Evolutionary conservation across 2,329 filamentous ascomycete species (phyloP).

Genomic region (Aspergillus amoenus): DNA sequence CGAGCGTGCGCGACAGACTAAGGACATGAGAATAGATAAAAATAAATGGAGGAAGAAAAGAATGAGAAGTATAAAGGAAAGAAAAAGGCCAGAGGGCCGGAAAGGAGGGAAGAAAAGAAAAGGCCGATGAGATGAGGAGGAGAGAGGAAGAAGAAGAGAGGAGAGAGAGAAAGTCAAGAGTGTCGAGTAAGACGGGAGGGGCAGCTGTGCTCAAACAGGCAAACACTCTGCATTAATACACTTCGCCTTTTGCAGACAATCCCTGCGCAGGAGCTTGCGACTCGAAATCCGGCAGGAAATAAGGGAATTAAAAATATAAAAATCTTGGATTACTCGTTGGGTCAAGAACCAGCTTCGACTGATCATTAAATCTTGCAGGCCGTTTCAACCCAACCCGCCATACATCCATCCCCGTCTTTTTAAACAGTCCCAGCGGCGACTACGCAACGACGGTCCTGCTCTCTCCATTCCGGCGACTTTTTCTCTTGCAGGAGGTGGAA

Average conservation of each 20-base stretch:
- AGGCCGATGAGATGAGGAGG: conserved; percentile 11
- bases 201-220: conserved; percentile 11
- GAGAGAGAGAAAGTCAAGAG: conserved; percentile 18
- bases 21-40: conserved; percentile 12
- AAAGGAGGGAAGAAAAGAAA: conserved; percentile 18
- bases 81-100: conserved; percentile 19
- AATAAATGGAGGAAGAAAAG: conserved; percentile 19
- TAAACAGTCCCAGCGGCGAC: background rate
- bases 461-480: conserved; percentile 16
- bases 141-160: conserved; percentile 16
- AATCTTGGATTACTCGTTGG: background rate
- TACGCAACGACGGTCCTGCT: background rate
- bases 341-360: background rate
- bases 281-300: background rate
- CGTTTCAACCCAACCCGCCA: conserved; percentile 1
- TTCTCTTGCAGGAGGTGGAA: conserved; percentile 18
- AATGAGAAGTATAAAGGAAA: conserved; percentile 28
- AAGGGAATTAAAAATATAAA: background rate
- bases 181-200: conserved; percentile 24
- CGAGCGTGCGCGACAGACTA: conserved; percentile 31
- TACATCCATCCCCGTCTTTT: background rate
- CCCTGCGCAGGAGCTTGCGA: background rate
- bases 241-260: background rate
- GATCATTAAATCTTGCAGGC: background rate
- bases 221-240: background rate